Evolutionary conservation across 2,329 filamentous ascomycete species (phyloP).

Genomic region (Furcasterigmium sp.): DNA sequence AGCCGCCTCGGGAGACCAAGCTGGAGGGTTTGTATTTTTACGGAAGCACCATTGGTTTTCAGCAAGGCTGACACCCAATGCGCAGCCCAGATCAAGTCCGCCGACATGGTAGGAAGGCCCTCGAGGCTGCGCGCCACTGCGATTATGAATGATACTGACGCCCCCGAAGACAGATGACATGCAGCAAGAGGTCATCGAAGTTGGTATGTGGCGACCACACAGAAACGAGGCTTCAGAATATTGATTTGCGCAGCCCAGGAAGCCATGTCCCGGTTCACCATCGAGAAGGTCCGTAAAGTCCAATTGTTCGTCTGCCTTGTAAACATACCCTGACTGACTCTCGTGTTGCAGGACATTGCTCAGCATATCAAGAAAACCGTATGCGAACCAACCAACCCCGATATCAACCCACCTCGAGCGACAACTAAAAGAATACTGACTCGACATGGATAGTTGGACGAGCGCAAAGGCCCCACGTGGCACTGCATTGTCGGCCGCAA

Average conservation of each 20-base stretch:
- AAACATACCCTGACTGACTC: slow-evolving; percentile 5
- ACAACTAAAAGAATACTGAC: slow-evolving; percentile 1
- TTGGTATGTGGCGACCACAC: slow-evolving; percentile 60
- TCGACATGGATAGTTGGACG: slow-evolving; percentile 69
- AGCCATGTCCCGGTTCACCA: slow-evolving; percentile 57
- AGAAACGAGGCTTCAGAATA: slow-evolving; percentile 8
- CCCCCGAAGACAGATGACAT: slow-evolving; percentile 80
- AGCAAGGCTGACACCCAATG: slow-evolving; percentile 7
- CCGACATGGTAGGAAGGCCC: slow-evolving; percentile 76
- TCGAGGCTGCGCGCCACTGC: slow-evolving; percentile 6
- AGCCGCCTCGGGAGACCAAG: slow-evolving; percentile 61
- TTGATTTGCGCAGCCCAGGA: slow-evolving; percentile 45
- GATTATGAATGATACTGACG: slow-evolving; percentile 19
- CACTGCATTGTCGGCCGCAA: slow-evolving; percentile 98
- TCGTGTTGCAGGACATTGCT: slow-evolving; percentile 69
- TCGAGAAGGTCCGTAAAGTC: slow-evolving; percentile 47
- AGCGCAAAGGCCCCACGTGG: slow-evolving; percentile 96
- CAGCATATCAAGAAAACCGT: slow-evolving; percentile 95
- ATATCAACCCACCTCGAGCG: too few relatives aligned
- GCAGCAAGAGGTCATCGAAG: slow-evolving; percentile 92
- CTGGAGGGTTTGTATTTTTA: slow-evolving; percentile 57
- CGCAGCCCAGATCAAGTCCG: slow-evolving; percentile 92
- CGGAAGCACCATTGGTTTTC: slow-evolving; percentile 4
- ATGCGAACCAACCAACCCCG: slow-evolving; percentile 19
- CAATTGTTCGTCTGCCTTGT: background rate